Percentiles rank a stretch among this genome's conserved stretches.
Conservation (phyloP, 805 yeast genomes). For the Torulaspora microellipsoides region DNA sequence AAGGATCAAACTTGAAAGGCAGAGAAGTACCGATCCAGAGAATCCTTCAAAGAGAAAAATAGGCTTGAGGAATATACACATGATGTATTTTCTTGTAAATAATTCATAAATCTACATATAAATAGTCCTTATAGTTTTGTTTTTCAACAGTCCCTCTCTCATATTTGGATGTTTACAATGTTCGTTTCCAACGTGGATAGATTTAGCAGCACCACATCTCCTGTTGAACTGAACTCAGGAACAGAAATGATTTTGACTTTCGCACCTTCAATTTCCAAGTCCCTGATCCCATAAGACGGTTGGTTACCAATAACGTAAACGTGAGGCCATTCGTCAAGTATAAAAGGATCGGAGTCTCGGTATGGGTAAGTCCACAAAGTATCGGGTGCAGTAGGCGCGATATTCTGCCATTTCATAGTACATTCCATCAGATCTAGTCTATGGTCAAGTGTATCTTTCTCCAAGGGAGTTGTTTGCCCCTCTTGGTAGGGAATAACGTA, state of each 20-base stretch:
- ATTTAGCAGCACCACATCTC: conserved; percentile 61
- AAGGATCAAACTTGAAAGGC: conserved; percentile 47
- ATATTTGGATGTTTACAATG: conserved; percentile 37
- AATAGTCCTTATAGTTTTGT: too few species aligned
- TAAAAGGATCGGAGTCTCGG: conserved; percentile 71
- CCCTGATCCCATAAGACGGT: conserved; percentile 49
- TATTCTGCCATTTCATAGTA: conserved; percentile 76
- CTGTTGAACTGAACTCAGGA: conserved; percentile 66
- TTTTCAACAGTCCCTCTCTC: background rate
- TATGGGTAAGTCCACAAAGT: conserved; percentile 89
- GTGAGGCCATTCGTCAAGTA: conserved; percentile 75
- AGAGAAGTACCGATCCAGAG: conserved; percentile 44
- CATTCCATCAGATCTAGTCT: conserved; percentile 57
- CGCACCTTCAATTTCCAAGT: conserved; percentile 36
- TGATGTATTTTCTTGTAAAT: too few species aligned
- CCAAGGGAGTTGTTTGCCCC: conserved; percentile 24
- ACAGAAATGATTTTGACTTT: conserved; percentile 56
- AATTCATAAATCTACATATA: background rate
- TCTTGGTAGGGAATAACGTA: conserved; percentile 48
- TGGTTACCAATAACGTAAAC: conserved; percentile 87
- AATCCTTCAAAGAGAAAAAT: conserved; percentile 11
- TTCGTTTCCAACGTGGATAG: conserved; percentile 52
- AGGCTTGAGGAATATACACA: background rate
- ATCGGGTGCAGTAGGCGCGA: conserved; percentile 94
- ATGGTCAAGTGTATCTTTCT: conserved; percentile 23